phyloP scores from a whole-genome alignment of 495 filamentous ascomycete species.

The Penicillium verhagenii region DNA sequence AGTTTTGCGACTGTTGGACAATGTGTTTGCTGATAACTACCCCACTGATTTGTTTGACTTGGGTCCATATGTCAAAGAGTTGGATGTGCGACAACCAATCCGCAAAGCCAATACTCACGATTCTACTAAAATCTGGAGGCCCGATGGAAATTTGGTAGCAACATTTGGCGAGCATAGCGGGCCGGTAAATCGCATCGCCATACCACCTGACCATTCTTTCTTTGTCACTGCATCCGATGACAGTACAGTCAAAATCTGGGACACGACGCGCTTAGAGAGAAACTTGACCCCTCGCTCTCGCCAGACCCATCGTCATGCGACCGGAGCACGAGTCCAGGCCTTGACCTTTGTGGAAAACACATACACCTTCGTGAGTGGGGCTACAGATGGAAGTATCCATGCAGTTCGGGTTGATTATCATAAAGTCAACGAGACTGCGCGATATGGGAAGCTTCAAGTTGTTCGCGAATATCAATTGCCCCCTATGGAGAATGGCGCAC shows the following conservation, averaged over 20 bases:
- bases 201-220: constrained; percentile 89
- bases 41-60: constrained; percentile 69
- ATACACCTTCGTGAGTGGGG: constrained; percentile 86
- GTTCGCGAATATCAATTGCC: constrained; percentile 81
- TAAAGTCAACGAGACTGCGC: constrained; percentile 54
- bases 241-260: constrained; percentile 90
- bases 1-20: constrained; percentile 80
- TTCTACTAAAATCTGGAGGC: constrained; percentile 67
- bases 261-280: constrained; percentile 81
- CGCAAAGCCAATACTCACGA: constrained; percentile 55
- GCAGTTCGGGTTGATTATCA: constrained; percentile 82
- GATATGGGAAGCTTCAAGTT: constrained; percentile 74
- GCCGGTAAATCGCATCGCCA: constrained; percentile 76
- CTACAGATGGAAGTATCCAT: constrained; percentile 86
- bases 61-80: constrained; percentile 77
- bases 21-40: constrained; percentile 87
- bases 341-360: constrained; percentile 92
- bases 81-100: constrained; percentile 60
- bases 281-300: constrained; percentile 84
- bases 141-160: constrained; percentile 78
- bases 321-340: constrained; percentile 69
- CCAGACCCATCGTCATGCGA: constrained; percentile 77
- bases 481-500: constrained; percentile 28
- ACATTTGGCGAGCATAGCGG: constrained; percentile 85
- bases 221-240: constrained; percentile 95